Percentiles rank a stretch among this genome's conserved stretches.
Conservation (phyloP, 2,329 filamentous ascomycete genomes). For the Cercospora sojina region DNA sequence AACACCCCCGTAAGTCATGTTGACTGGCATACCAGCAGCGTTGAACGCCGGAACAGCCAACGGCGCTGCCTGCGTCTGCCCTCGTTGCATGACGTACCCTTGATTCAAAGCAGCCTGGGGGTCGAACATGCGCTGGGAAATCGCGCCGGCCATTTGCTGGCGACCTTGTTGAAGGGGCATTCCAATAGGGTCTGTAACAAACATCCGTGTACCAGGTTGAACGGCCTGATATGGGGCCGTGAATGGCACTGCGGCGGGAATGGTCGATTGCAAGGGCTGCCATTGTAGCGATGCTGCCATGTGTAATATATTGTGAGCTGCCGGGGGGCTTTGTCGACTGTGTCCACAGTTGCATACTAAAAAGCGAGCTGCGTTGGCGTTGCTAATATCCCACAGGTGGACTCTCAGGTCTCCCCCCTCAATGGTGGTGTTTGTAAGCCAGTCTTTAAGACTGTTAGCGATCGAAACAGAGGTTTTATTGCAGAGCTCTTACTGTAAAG, state of each 20-base stretch:
- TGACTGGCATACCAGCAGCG: conserved; percentile 30
- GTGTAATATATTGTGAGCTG: conserved; percentile 16
- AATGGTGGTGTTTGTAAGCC: conserved; percentile 28
- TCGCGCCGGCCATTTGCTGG: neutral
- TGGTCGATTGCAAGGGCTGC: conserved; percentile 18
- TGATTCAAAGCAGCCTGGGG: neutral
- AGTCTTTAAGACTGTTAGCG: conserved; percentile 27
- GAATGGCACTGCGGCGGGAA: neutral
- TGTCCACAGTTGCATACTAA: conserved; percentile 30
- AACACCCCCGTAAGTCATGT: conserved; percentile 28
- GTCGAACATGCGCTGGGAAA: neutral
- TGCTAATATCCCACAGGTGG: conserved; percentile 34
- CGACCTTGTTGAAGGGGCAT: neutral
- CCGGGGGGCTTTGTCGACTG: neutral
- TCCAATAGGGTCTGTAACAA: neutral
- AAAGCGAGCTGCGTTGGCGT: conserved; percentile 16
- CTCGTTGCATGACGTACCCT: neutral
- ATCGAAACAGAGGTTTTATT: conserved; percentile 18
- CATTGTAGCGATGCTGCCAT: conserved; percentile 25
- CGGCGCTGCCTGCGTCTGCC: neutral
- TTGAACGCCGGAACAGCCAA: conserved; percentile 20
- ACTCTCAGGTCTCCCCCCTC: conserved; percentile 28
- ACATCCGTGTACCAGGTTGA: neutral
- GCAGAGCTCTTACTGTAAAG: conserved; percentile 31
- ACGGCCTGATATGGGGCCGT: neutral